Conservation (phyloP, 768 basidiomycete species). For the Chalciporus piperatus region DNA sequence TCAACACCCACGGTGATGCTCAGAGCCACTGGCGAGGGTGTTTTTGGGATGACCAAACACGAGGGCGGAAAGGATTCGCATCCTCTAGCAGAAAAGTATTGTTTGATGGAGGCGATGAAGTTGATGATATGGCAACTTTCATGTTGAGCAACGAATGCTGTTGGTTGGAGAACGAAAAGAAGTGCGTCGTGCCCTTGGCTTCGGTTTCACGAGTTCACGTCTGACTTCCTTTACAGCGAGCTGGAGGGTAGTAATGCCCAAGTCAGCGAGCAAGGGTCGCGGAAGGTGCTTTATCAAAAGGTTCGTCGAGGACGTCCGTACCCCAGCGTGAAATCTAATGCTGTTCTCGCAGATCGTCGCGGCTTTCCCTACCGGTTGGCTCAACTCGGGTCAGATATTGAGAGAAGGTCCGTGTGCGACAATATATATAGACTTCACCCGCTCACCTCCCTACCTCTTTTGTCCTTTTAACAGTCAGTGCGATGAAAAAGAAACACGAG, state of each 20-base stretch:
- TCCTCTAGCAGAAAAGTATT: slow-evolving; percentile 73
- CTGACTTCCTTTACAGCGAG: slow-evolving; percentile 29
- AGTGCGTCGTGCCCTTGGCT: slow-evolving; percentile 32
- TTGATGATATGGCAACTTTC: slow-evolving; percentile 73
- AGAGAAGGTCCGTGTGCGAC: slow-evolving; percentile 64
- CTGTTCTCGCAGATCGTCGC: slow-evolving; percentile 54
- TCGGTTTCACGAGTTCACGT: neutral
- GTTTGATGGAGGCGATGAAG: slow-evolving; percentile 81
- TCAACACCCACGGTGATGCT: slow-evolving; percentile 28
- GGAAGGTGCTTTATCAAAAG: slow-evolving; percentile 81
- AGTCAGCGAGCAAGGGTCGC: slow-evolving; percentile 76
- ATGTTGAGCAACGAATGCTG: slow-evolving; percentile 82
- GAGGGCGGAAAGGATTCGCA: slow-evolving; percentile 42
- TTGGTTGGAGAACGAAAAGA: slow-evolving; percentile 63
- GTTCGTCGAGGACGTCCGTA: slow-evolving; percentile 31
- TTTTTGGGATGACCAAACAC: slow-evolving; percentile 18
- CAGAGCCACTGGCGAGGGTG: slow-evolving; percentile 26
- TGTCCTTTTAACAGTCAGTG: slow-evolving; percentile 53
- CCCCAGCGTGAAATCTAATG: neutral
- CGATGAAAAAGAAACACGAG: slow-evolving; percentile 81
- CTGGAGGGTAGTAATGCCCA: slow-evolving; percentile 68
- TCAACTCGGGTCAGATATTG: slow-evolving; percentile 82
- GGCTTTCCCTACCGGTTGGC: slow-evolving; percentile 83
- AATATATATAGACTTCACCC: neutral
- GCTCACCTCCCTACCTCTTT: neutral